Evolutionary conservation across 129 eudicot genomes (phyloP).

Genomic region (Escallonia herrerae): DNA sequence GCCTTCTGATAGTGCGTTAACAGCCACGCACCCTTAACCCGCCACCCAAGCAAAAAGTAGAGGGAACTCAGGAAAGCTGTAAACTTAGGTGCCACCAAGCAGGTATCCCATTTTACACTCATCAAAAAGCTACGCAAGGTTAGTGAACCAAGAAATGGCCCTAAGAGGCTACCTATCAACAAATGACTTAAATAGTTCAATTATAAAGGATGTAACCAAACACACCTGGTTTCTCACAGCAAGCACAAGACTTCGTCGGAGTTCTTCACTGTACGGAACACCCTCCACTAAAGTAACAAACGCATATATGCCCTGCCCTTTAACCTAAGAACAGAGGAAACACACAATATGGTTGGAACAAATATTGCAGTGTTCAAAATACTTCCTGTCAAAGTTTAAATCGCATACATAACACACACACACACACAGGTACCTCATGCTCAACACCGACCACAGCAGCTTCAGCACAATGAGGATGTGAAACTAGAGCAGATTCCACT

Average conservation of each 20-base stretch:
- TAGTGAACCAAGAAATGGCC: not conserved
- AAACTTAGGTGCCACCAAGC: too few relatives aligned
- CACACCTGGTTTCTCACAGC: constrained; percentile 77
- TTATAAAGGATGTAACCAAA: not conserved
- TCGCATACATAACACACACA: not conserved
- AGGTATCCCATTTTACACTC: too few relatives aligned
- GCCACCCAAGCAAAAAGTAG: too few relatives aligned
- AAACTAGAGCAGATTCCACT: constrained; percentile 97
- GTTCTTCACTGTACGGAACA: constrained; percentile 84
- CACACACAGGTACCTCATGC: constrained; percentile 60
- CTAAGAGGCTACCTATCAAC: not conserved
- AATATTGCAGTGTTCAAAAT: not conserved
- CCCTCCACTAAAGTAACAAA: constrained; percentile 89
- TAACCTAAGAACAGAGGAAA: constrained; percentile 38
- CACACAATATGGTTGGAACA: not conserved
- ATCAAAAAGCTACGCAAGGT: too few relatives aligned
- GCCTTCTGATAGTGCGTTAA: too few relatives aligned
- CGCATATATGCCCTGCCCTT: constrained; percentile 96
- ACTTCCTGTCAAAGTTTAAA: not conserved
- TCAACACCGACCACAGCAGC: constrained; percentile 99
- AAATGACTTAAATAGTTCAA: not conserved
- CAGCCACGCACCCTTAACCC: too few relatives aligned
- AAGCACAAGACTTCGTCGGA: constrained; percentile 65
- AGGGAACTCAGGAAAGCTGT: too few relatives aligned
- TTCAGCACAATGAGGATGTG: constrained; percentile 91